Conservation (phyloP, 768 basidiomycete species). For the Pholiota conissans region DNA sequence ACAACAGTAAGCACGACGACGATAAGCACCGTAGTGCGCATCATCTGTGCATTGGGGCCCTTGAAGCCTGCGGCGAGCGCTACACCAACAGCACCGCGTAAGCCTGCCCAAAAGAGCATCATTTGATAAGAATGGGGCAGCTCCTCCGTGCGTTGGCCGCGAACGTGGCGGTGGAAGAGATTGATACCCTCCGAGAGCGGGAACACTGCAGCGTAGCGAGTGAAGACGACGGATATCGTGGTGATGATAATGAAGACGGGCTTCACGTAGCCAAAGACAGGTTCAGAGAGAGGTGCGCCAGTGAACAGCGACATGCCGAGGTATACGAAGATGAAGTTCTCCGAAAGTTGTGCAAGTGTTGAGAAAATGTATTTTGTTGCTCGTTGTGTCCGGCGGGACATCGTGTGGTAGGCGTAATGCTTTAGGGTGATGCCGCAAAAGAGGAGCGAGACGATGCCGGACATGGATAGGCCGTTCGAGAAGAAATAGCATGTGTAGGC, state of each 20-base stretch:
- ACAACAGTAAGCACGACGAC: constrained; percentile 95
- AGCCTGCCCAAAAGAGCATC: constrained; percentile 99
- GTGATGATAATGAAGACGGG: constrained; percentile 94
- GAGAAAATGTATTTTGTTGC: constrained; percentile 96
- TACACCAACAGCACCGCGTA: constrained; percentile 96
- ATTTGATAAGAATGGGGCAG: constrained; percentile 98
- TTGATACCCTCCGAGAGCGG: constrained; percentile 95
- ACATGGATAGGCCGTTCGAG: constrained; percentile 93
- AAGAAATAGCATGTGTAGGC: constrained; percentile 99
- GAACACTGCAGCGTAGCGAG: constrained; percentile 94
- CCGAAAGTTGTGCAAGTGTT: constrained; percentile 89
- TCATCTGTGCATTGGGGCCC: constrained; percentile 87
- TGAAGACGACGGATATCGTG: constrained; percentile 89
- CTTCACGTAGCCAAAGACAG: constrained; percentile 85
- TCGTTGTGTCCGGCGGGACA: constrained; percentile 93
- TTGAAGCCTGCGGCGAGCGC: constrained; percentile 95
- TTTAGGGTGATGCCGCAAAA: constrained; percentile 99
- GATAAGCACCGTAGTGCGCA: constrained; percentile 91
- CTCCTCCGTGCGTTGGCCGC: constrained; percentile 87
- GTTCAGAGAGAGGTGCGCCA: constrained; percentile 71
- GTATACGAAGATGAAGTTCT: constrained; percentile 99
- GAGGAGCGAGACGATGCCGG: constrained; percentile 94
- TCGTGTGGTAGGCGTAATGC: constrained; percentile 99
- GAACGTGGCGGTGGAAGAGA: constrained; percentile 79
- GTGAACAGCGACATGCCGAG: constrained; percentile 98